These are phyloP conservation scores for Adiantum capillusveneris DNA, from an alignment of 75 land plant species.

Conservation along the genomic window DNA sequence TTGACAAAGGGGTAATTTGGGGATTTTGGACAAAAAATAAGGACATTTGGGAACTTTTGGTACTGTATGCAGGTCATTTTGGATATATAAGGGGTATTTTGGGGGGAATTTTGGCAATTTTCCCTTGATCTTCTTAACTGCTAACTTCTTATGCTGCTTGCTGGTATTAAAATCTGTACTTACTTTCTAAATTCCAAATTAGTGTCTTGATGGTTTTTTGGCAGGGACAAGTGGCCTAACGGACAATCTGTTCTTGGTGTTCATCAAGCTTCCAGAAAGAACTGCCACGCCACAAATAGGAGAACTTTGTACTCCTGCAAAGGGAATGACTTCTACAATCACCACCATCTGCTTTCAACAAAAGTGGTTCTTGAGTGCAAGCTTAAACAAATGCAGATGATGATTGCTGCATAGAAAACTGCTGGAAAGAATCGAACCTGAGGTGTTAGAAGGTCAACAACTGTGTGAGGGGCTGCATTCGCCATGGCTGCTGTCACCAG, in stretches of 20 bases:
- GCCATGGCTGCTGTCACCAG: slow-evolving; percentile 17
- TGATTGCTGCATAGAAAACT: not conserved
- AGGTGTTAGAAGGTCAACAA: slow-evolving; percentile 22
- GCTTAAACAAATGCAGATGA: not conserved
- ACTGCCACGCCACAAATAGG: slow-evolving; percentile 23
- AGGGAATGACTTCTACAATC: slow-evolving; percentile 21
- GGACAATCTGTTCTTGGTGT: slow-evolving; percentile 18
- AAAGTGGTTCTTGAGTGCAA: too few species aligned
- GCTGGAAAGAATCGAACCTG: slow-evolving; percentile 5
- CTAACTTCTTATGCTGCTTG: too few species aligned
- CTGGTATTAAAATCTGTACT: too few species aligned
- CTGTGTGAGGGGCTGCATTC: slow-evolving; percentile 4
- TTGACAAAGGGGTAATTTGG: too few species aligned
- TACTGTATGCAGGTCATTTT: too few species aligned
- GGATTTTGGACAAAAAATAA: too few species aligned
- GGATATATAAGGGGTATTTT: too few species aligned
- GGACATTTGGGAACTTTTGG: too few species aligned
- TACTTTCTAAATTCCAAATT: too few species aligned
- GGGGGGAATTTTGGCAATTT: too few species aligned
- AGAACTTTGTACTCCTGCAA: slow-evolving; percentile 8
- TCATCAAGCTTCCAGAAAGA: slow-evolving; percentile 13
- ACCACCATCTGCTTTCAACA: slow-evolving; percentile 36
- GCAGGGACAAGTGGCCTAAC: slow-evolving; percentile 9
- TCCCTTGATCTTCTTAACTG: too few species aligned
- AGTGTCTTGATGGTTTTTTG: too few species aligned